phyloP scores from a whole-genome alignment of 1,284 basidiomycete genomes.

The Schizophyllum amplum region DNA sequence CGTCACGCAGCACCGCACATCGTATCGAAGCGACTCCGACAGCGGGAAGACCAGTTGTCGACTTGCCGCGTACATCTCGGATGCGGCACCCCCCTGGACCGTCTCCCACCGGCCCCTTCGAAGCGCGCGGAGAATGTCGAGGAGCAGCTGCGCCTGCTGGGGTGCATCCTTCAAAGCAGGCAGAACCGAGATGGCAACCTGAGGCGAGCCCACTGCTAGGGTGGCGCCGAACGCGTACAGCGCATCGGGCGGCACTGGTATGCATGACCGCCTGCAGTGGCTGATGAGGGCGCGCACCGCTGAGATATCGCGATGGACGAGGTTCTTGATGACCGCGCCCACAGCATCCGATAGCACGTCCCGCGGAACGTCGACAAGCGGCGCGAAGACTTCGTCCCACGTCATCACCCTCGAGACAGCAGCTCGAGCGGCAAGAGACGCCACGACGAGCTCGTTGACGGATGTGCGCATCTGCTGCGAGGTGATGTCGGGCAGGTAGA shows the following conservation, averaged over 20 bases:
- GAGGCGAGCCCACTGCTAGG: constrained; percentile 12
- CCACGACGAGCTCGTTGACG: not conserved
- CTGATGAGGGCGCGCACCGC: not conserved
- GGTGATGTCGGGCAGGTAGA: constrained; percentile 9
- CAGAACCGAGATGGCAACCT: not conserved
- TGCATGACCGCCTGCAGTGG: not conserved
- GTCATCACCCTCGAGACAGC: too few species aligned
- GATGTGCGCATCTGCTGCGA: not conserved
- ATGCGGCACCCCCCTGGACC: not conserved
- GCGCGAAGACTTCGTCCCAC: not conserved
- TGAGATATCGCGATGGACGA: not conserved
- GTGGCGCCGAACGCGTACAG: not conserved
- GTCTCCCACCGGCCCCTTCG: constrained; percentile 15
- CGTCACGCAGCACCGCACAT: not conserved
- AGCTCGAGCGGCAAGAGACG: not conserved
- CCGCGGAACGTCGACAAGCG: not conserved
- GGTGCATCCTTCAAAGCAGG: constrained; percentile 3
- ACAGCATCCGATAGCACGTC: not conserved
- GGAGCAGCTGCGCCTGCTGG: constrained; percentile 22
- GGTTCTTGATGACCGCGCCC: not conserved
- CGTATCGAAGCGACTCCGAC: not conserved
- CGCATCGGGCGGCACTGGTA: constrained; percentile 1
- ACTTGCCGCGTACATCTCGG: not conserved
- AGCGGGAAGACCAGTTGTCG: not conserved
- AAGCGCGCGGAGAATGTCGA: constrained; percentile 23